A percentile compares a stretch with the other conserved stretches of the same genome.
Evolutionary conservation across 1,284 basidiomycete species (phyloP).

Genomic region (Crucibulum parvulum): DNA sequence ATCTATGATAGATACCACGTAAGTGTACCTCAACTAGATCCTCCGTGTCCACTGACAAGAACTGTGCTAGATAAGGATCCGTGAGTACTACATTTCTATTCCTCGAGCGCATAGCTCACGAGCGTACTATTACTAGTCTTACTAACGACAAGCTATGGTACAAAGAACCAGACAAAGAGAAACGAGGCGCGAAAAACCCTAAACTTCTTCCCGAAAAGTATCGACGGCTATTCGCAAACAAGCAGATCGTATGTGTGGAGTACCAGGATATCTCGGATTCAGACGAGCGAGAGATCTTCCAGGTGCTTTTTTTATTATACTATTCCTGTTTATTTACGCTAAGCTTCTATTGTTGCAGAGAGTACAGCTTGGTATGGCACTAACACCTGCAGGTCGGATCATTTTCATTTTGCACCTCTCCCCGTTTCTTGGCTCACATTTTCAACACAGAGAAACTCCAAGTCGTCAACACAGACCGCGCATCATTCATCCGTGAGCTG

Average conservation of each 20-base stretch:
- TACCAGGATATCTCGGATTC: conserved; percentile 65
- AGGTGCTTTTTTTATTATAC: conserved; percentile 44
- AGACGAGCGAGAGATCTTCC: conserved; percentile 80
- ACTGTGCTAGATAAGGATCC: too few relatives aligned
- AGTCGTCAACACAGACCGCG: conserved; percentile 59
- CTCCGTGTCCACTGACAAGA: too few relatives aligned
- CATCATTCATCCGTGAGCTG: conserved; percentile 59
- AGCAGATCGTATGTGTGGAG: conserved; percentile 78
- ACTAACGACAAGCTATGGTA: conserved; percentile 63
- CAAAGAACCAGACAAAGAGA: conserved; percentile 32
- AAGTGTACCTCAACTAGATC: neutral
- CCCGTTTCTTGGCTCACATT: neutral
- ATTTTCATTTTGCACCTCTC: neutral
- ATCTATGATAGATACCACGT: neutral
- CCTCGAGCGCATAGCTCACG: neutral
- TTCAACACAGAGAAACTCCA: conserved; percentile 62
- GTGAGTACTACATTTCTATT: neutral
- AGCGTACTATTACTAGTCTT: conserved; percentile 21
- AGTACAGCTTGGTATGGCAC: conserved; percentile 79
- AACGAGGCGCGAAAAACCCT: neutral
- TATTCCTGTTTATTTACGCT: neutral
- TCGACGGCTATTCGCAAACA: conserved; percentile 61
- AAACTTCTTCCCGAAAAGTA: conserved; percentile 57
- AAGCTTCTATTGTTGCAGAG: conserved; percentile 54
- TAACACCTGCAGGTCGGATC: conserved; percentile 62